Base-by-base conservation (phyloP, 1,139 yeast genomes). In the Geotrichum restrictum region DNA sequence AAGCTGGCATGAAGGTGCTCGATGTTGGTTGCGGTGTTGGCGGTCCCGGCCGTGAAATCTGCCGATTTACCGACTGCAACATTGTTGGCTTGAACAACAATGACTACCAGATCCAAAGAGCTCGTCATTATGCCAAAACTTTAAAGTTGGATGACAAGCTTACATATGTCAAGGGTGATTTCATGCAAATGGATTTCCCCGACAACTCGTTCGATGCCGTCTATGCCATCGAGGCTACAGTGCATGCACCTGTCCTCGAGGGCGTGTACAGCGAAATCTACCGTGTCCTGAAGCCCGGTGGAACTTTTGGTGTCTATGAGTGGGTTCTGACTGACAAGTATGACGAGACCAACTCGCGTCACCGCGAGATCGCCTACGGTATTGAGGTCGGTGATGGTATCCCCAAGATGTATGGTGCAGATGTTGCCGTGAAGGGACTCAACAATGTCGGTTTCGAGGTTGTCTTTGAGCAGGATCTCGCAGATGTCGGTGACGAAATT, bases 11-110 rank as follows among this genome's bases (percentile, higher is more conserved):
- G 89, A 82, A 82, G 66, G 98, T 94, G 27, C 80, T 93, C 65
- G 98, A 94, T 70, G 98, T 93, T 56, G 98, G 98, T 49, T 94
- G 98, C 76, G 98, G 98, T 78, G 96, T 93, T 64, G 98, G 98
- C 68, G 98, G 98, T 41, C 98, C 98, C 64, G 98, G 96, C 36
- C 85, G 97, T 72, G 96, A 93, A 74, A 93, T 93, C 67, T 79
- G 85, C 59, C 81, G 96, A 69, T 93, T 93, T 75, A 85, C 98
- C 53, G 91, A 85, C 64, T 86, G 93, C 73, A 74, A 81, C 63
- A 78, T 93, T 69, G 87, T 86, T 61, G 98, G 98, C 48, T 79
- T 93, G 66, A 93, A 93, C 77, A 93, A 93, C 77, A 94, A 93
- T 69, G 98, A 93, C 73, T 94, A 94, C 64, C 80, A 93, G 77